phyloP scores from a whole-genome alignment of 164 flowering plant species.

The Vitis cinerea region DNA sequence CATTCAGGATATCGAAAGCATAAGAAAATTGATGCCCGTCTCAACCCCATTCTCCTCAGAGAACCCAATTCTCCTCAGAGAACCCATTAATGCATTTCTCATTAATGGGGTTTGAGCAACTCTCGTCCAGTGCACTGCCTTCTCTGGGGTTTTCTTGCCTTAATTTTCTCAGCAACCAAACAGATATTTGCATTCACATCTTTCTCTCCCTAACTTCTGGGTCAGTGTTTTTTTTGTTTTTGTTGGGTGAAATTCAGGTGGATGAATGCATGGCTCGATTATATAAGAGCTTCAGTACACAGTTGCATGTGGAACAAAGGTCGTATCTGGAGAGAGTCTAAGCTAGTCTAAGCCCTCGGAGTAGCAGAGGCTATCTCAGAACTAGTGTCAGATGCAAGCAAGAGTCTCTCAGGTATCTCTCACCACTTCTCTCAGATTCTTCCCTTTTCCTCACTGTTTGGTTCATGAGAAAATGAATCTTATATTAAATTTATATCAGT shows the following conservation, averaged over 20 bases:
- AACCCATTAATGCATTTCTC: slow-evolving; percentile 40
- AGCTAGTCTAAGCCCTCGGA: slow-evolving; percentile 82
- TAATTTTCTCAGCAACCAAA: slow-evolving; percentile 7
- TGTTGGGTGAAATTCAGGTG: slow-evolving; percentile 38
- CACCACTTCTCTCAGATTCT: not conserved
- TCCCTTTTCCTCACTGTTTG: not conserved
- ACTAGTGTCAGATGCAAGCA: slow-evolving; percentile 92
- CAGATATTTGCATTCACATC: not conserved
- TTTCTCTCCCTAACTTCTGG: not conserved
- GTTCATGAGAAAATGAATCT: not conserved
- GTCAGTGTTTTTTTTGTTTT: not conserved
- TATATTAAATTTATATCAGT: too few species aligned
- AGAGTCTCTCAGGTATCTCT: slow-evolving; percentile 62
- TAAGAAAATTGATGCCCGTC: slow-evolving; percentile 55
- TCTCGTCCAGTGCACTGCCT: too few species aligned
- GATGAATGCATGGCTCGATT: slow-evolving; percentile 84
- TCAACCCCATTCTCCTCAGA: slow-evolving; percentile 68
- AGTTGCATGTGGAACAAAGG: slow-evolving; percentile 5
- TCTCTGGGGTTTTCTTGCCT: not conserved
- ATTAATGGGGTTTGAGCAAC: too few species aligned
- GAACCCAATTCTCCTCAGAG: slow-evolving; percentile 74
- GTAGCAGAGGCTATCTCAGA: slow-evolving; percentile 64
- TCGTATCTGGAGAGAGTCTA: slow-evolving; percentile 54
- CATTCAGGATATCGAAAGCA: slow-evolving; percentile 21
- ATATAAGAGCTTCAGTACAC: slow-evolving; percentile 92